phyloP scores from a whole-genome alignment of 441 rosid genomes.

The Jatropha podagrica region DNA sequence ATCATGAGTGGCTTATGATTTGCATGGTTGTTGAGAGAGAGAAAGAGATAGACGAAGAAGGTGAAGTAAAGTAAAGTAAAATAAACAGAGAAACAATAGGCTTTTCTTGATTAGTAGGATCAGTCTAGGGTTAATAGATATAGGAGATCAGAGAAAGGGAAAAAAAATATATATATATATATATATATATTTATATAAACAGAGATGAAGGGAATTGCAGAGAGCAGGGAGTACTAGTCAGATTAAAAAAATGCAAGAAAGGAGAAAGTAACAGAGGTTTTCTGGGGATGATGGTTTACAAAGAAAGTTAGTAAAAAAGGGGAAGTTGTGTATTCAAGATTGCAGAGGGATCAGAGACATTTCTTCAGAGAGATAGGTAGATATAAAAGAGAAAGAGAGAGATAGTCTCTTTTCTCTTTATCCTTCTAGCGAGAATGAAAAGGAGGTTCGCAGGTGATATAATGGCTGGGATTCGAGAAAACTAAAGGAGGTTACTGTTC shows the following conservation, averaged over 20 bases:
- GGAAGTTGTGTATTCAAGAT: constrained; percentile 45
- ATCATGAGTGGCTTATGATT: constrained; percentile 94
- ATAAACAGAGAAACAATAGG: constrained; percentile 13
- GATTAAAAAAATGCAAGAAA: constrained; percentile 28
- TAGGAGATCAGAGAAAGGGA: constrained; percentile 16
- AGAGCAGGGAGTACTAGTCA: constrained; percentile 16
- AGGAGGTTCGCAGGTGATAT: constrained; percentile 31
- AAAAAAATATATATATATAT: neutral
- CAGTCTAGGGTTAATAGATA: constrained; percentile 34
- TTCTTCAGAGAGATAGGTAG: constrained; percentile 7
- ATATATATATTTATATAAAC: no score
- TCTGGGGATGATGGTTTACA: constrained; percentile 50
- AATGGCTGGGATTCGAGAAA: constrained; percentile 46
- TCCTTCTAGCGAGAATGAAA: constrained; percentile 27
- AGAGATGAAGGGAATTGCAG: constrained; percentile 32
- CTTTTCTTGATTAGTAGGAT: constrained; percentile 42
- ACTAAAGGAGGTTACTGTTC: constrained; percentile 36
- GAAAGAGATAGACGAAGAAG: neutral
- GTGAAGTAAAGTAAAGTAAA: constrained; percentile 2
- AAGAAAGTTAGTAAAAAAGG: constrained; percentile 48
- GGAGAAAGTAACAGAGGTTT: constrained; percentile 41
- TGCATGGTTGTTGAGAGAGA: constrained; percentile 40
- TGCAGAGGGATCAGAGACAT: constrained; percentile 36
- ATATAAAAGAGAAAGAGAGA: neutral
- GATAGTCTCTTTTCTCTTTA: neutral